A percentile compares a stretch with the other conserved stretches of the same genome.
phyloP scores from a whole-genome alignment of 352 stramenopile genomes.

The Phytophthora sp. region DNA sequence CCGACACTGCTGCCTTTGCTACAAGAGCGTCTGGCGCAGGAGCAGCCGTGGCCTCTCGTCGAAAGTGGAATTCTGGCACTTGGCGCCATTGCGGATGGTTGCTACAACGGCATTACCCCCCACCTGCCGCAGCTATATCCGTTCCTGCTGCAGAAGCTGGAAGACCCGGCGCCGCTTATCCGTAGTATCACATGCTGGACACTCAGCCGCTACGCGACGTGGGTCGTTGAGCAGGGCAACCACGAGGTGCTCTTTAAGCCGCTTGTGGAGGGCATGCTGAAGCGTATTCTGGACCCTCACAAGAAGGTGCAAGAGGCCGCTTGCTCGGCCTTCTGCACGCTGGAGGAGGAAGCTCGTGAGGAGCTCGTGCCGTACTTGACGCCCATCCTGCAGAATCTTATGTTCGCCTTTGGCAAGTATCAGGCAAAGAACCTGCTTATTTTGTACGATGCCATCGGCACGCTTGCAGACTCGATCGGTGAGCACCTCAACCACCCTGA shows the following conservation, averaged over 20 bases:
- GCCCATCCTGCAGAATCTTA: slow-evolving; percentile 92
- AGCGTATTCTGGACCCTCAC: slow-evolving; percentile 91
- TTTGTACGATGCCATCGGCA: slow-evolving; percentile 96
- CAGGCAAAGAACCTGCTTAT: slow-evolving; percentile 95
- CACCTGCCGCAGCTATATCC: slow-evolving; percentile 94
- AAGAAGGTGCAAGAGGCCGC: slow-evolving; percentile 96
- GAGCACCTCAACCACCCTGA: slow-evolving; percentile 92
- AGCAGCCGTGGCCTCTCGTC: slow-evolving; percentile 93
- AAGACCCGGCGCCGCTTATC: slow-evolving; percentile 89
- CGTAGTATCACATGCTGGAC: slow-evolving; percentile 96
- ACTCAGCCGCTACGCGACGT: slow-evolving; percentile 91
- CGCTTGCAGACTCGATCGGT: slow-evolving; percentile 94
- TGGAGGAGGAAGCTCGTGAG: slow-evolving; percentile 94
- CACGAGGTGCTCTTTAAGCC: slow-evolving; percentile 76
- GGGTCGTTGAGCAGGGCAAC: slow-evolving; percentile 93
- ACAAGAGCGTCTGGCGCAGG: slow-evolving; percentile 89
- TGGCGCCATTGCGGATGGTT: slow-evolving; percentile 95
- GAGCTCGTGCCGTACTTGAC: slow-evolving; percentile 93
- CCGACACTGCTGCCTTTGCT: slow-evolving; percentile 92
- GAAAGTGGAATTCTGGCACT: slow-evolving; percentile 96
- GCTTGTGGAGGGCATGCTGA: slow-evolving; percentile 88
- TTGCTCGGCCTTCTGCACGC: slow-evolving; percentile 94
- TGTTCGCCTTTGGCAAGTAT: slow-evolving; percentile 94
- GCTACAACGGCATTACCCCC: slow-evolving; percentile 92
- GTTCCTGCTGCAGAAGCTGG: slow-evolving; percentile 94